Evolutionary conservation across 2,329 filamentous ascomycete species (phyloP).

Genomic region (Pseudogymnoascus sp.): DNA sequence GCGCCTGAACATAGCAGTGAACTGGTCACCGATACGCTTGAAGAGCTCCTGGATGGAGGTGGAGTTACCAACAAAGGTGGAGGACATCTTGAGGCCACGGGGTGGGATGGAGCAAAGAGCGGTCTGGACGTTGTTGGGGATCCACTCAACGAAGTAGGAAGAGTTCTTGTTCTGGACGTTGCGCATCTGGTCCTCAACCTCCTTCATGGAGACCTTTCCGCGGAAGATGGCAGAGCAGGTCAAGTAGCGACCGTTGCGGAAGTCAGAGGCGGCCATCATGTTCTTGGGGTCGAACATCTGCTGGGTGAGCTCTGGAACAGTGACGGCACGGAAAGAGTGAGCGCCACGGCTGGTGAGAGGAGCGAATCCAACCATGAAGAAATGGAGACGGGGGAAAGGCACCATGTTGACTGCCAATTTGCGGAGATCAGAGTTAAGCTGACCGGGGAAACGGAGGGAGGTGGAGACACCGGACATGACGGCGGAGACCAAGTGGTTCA

Average conservation of each 20-base stretch:
- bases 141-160: constrained; percentile 99
- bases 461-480: constrained; percentile 99
- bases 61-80: constrained; percentile 98
- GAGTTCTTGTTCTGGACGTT: constrained; percentile 99
- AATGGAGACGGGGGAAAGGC: constrained; percentile 99
- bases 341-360: constrained; percentile 90
- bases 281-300: constrained; percentile 99
- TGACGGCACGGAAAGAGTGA: constrained; percentile 94
- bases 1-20: constrained; percentile 99
- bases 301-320: constrained; percentile 96
- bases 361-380: constrained; percentile 99
- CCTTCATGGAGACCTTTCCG: constrained; percentile 99
- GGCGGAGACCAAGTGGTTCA: constrained; percentile 98
- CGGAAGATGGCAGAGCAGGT: constrained; percentile 99
- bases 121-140: constrained; percentile 99
- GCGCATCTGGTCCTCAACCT: constrained; percentile 99
- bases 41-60: constrained; percentile 99
- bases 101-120: constrained; percentile 98
- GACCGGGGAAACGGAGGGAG: constrained; percentile 96
- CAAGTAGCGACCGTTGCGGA: constrained; percentile 98
- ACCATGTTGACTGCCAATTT: constrained; percentile 99
- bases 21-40: constrained; percentile 99
- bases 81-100: constrained; percentile 97
- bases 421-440: constrained; percentile 99
- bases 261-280: constrained; percentile 99